Evolutionary conservation across 352 stramenopile genomes (phyloP), one percentile per base, ranked within the genome.

Genomic region (Globisporangium apiculatum): DNA sequence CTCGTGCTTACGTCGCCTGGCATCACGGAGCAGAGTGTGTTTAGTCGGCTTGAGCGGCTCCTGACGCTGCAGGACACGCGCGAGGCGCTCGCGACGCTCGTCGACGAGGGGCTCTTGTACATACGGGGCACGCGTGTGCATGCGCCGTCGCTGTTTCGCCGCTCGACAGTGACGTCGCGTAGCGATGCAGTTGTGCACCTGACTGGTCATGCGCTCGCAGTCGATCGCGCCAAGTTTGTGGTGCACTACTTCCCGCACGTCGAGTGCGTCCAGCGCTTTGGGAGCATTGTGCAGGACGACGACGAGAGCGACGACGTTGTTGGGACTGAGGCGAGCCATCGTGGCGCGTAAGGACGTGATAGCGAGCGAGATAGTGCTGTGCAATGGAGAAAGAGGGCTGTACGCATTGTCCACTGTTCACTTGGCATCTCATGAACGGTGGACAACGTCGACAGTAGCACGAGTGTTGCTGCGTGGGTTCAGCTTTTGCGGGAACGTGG

Each of bases 211-310:
- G 65, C 83, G 51, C 65, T 87, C 24, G 57, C 60, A 8, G 75
- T 78, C 15, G 78, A 90, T 42, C 82, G 79, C 31, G 49, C 60
- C 8, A 51, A 60, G 37, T 80, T 83, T 54, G 50, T 71, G 41
- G 51, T 87, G 47, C 76, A 89, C 62, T 91, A 89, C 55, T 93
- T 93, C 51, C 83, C 83, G 12, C 83, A 87, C 40, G 48, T 91
- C 9, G 73, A 91, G 56, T 90, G 83, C 71, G 77, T 93, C 50
- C 80, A 91, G 55, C 80, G 80, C 49, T 91, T 93, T 50, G 82
- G 82, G 49, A 85, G 66, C 53, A 86, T 89, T 51, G 71, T 89
- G 5, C 72, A 90, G 60, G 80, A 89, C 65, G 82, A 88, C 50
- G 75, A 82, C 57, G 75, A 87, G 48, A 59, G 71, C 4, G 15